Conservation (phyloP, 2,329 filamentous ascomycete species). For the Pyrenophora graminea region DNA sequence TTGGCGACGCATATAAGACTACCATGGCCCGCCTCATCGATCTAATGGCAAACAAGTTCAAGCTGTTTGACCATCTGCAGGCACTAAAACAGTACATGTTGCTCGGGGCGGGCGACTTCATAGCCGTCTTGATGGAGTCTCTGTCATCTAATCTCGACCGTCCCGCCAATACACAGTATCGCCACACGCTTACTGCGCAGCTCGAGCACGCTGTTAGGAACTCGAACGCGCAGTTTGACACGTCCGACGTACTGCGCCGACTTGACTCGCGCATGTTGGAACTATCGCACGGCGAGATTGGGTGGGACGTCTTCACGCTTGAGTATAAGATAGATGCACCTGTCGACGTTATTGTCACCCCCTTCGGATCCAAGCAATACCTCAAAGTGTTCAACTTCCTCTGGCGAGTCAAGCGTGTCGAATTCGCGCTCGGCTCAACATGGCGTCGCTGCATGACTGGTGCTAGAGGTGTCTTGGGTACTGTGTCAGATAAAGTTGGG, state of each 20-base stretch:
- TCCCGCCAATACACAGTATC: constrained; percentile 94
- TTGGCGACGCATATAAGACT: constrained; percentile 95
- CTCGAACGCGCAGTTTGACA: constrained; percentile 95
- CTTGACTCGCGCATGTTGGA: constrained; percentile 98
- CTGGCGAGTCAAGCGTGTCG: constrained; percentile 96
- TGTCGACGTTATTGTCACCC: constrained; percentile 94
- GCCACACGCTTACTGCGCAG: constrained; percentile 96
- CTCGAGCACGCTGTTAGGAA: constrained; percentile 95
- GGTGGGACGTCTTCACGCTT: constrained; percentile 98
- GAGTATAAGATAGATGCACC: constrained; percentile 98
- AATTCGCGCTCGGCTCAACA: constrained; percentile 86
- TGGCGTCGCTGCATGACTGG: constrained; percentile 98
- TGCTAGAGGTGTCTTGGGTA: constrained; percentile 83
- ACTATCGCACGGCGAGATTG: constrained; percentile 92
- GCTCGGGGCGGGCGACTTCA: constrained; percentile 94
- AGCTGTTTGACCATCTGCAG: constrained; percentile 86
- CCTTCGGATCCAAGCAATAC: constrained; percentile 94
- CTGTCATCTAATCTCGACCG: constrained; percentile 89
- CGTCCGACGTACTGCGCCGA: constrained; percentile 84
- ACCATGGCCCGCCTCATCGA: constrained; percentile 95
- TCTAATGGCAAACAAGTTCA: constrained; percentile 94
- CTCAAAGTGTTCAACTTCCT: constrained; percentile 99
- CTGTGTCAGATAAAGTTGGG: constrained; percentile 71
- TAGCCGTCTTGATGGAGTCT: constrained; percentile 95
- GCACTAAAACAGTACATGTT: constrained; percentile 94